Base-by-base conservation (phyloP, 2,329 filamentous ascomycete genomes). In the Exophiala mesophila region DNA sequence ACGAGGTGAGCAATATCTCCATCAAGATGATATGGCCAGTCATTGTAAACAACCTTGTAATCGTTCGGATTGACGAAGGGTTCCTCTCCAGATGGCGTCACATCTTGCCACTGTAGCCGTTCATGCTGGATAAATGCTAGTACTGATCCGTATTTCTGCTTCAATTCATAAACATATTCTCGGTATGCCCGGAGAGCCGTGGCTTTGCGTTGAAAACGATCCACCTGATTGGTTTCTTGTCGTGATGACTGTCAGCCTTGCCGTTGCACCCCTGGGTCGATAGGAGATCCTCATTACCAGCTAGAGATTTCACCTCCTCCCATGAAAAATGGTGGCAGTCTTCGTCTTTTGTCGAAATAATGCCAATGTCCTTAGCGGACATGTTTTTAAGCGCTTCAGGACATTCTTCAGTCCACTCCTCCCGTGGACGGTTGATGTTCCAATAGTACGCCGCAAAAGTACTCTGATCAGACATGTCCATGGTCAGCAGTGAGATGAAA, bases 1-100 rank as follows among this genome's bases (percentile, higher is more conserved):
- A 95, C 86, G 2, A 96, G 70, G 61, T 96, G 90, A 12, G 86
- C 77, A 51, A 95, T 89, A 38, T 76, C 73, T 34, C 70, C 59
- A 55, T 92, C 87, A 39, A 96, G 72, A 0, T 87, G 88, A 58
- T 96, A 97, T 1, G 90, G 90, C 86, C 88, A 96, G 71, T 97
- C 89, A 59, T 97, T 97, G 65, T 77, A 78, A 29, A 95, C 63
- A 35, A 94, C 81, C 62, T 80, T 88, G 56, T 82, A 57, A 34
- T 60, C 56, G 31, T 61, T 65, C 29, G 64, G 53, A 44, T 67
- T 61, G 20, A 65, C 65, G 49, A 75, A 76, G 5, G 67, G 66
- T 13, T 47, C 45, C 4, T 47, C 38, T 35, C 63, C 66, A 39
- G 56, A 60, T 3, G 68, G 63, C 34, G 56, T 59, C 40, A 74